phyloP scores from a whole-genome alignment of 495 filamentous ascomycete genomes.

The Aspergillus cristatus region DNA sequence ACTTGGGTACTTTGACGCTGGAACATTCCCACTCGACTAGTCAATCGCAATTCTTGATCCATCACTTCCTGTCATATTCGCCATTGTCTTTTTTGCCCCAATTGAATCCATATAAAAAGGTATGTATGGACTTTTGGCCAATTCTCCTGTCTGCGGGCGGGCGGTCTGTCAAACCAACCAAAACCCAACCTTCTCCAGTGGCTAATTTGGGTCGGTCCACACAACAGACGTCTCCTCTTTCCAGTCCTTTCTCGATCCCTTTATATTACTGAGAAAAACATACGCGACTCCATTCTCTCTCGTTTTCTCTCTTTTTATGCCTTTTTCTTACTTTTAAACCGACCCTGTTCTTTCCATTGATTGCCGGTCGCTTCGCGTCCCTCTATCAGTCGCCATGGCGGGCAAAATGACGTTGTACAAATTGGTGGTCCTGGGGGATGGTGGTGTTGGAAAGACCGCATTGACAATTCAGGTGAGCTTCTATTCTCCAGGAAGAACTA shows the following conservation, averaged over 20 bases:
- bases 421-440: conserved; percentile 92
- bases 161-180: too few relatives aligned
- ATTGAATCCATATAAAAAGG: too few relatives aligned
- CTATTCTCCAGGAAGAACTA: background rate
- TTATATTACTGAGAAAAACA: background rate
- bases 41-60: too few relatives aligned
- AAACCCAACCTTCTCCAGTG: too few relatives aligned
- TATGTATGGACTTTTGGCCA: too few relatives aligned
- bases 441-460: conserved; percentile 93
- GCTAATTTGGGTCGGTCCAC: too few relatives aligned
- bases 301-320: background rate
- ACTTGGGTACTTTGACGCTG: too few relatives aligned
- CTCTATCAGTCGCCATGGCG: conserved; percentile 41
- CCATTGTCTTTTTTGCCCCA: too few relatives aligned
- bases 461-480: conserved; percentile 86
- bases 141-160: too few relatives aligned
- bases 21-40: too few relatives aligned
- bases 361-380: conserved; percentile 7
- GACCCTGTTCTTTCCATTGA: conserved; percentile 4
- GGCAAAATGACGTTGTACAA: conserved; percentile 97
- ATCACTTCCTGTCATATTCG: too few relatives aligned
- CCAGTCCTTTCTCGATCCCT: background rate
- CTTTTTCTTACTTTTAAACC: background rate
- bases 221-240: background rate
- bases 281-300: background rate